phyloP scores from a whole-genome alignment of 768 basidiomycete species.

The Pleurotus eryngii region DNA sequence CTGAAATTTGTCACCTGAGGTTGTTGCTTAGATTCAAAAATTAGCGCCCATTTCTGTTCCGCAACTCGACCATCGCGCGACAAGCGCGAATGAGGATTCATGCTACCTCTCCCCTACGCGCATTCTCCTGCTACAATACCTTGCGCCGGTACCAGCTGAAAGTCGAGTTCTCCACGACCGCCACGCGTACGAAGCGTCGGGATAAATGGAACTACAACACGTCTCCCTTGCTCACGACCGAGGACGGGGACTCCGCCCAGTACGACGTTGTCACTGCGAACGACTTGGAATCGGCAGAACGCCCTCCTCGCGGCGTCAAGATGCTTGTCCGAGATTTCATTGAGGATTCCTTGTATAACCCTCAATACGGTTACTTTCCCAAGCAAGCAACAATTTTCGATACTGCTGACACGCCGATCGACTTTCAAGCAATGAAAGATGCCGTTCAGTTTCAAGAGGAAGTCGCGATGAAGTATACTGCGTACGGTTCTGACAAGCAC shows the following conservation, averaged over 20 bases:
- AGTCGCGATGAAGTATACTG: slow-evolving; percentile 73
- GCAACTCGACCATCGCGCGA: not conserved
- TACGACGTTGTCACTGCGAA: slow-evolving; percentile 66
- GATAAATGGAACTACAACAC: slow-evolving; percentile 83
- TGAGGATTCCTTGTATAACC: slow-evolving; percentile 96
- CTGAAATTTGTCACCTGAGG: not conserved
- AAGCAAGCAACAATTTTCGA: slow-evolving; percentile 90
- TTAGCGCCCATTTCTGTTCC: not conserved
- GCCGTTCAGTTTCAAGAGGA: slow-evolving; percentile 76
- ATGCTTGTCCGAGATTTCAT: slow-evolving; percentile 97
- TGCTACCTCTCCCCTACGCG: not conserved
- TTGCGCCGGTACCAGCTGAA: not conserved
- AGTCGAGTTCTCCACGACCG: slow-evolving; percentile 17
- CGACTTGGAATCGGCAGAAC: slow-evolving; percentile 49
- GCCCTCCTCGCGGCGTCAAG: slow-evolving; percentile 78
- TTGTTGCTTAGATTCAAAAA: not conserved
- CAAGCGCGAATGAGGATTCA: slow-evolving; percentile 5
- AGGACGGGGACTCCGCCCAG: slow-evolving; percentile 37
- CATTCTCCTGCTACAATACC: slow-evolving; percentile 42
- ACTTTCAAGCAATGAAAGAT: slow-evolving; percentile 68
- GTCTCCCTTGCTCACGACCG: slow-evolving; percentile 52
- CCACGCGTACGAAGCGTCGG: slow-evolving; percentile 20
- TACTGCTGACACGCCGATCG: slow-evolving; percentile 52
- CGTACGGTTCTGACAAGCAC: slow-evolving; percentile 58
- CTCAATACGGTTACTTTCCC: slow-evolving; percentile 95